Conservation (phyloP, 2,329 filamentous ascomycete genomes). For the Hymenoscyphus fructigenus region DNA sequence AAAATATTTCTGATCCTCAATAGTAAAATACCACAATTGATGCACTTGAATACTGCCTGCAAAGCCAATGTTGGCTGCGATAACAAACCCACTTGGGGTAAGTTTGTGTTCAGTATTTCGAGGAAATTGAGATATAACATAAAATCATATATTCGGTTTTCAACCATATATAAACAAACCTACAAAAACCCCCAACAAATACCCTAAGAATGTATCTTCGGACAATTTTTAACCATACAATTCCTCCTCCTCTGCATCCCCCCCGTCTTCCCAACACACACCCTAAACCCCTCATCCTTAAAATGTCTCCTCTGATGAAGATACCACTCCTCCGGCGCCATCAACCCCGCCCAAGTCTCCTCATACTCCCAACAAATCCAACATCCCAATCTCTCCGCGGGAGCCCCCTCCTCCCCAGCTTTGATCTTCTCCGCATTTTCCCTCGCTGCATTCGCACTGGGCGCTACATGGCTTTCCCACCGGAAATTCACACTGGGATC, state of each 20-base stretch:
- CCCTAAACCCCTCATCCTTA: conserved; percentile 26
- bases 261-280: conserved; percentile 29
- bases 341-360: conserved; percentile 22
- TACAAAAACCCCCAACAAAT: not conserved
- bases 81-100: too few species aligned
- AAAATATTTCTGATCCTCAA: too few species aligned
- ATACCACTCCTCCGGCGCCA: conserved; percentile 28
- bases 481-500: conserved; percentile 31
- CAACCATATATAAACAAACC: not conserved
- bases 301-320: conserved; percentile 28
- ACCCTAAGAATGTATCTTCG: conserved; percentile 29
- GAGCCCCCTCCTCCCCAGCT: not conserved
- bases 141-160: conserved; percentile 2
- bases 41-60: too few species aligned
- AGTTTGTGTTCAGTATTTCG: too few species aligned
- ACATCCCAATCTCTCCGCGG: conserved; percentile 24
- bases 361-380: conserved; percentile 33
- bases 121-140: not conserved
- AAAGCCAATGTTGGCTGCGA: too few species aligned
- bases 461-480: conserved; percentile 30
- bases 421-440: conserved; percentile 4
- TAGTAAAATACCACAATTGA: too few species aligned
- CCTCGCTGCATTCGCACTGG: not conserved
- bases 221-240: conserved; percentile 24
- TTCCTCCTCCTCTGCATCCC: conserved; percentile 33